Evolutionary conservation across 1,284 basidiomycete species (phyloP), one percentile per base, ranked within the genome.

Genomic region (Porogramme epimiltina): DNA sequence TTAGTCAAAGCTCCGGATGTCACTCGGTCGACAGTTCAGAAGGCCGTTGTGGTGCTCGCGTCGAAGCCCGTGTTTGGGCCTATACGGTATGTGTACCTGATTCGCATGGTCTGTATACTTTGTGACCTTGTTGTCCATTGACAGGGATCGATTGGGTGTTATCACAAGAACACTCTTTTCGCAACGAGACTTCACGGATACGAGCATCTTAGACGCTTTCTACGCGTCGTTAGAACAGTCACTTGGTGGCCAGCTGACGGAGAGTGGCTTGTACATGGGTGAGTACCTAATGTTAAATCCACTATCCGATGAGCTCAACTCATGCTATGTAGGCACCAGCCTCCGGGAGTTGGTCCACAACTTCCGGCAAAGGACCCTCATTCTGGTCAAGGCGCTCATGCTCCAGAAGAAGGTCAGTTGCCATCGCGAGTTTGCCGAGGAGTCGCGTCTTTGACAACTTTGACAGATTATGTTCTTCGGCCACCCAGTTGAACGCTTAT

Each of bases 21-120:
- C 9, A 98, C 96, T 5, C 84, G 96, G 18, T 94, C 91, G 24
- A 98, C 90, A 15, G 96, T 99, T 0, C 96, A 99, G 70, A 99
- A 99, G 68, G 96, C 97, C 0, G 91, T 99, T 3, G 93, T 99
- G 0, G 91, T 99, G 2, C 77, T 99, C 31, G 95, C 93, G 2
- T 88, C 87, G 4, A 93, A 92, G 63, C 93, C 93, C 0, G 81
- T 95, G 1, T 96, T 95, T 66, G 92, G 91, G 20, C 89, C 89
- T 34, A 90, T 93, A 70, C 79, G 90, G 87, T 88, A 44, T 26
- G 78, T 9, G 18, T 28, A 3, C 8, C 24, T 22, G 18, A 6
- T 31, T 16, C 4, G 23, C 15, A 18, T 13, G 19, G 18, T 37
- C 16, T 20, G 43, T 40, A 47, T n/a, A 23, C 43, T 33, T 39